Conservation (phyloP, 169 alveolate species). For the Cystoisospora suis region DNA sequence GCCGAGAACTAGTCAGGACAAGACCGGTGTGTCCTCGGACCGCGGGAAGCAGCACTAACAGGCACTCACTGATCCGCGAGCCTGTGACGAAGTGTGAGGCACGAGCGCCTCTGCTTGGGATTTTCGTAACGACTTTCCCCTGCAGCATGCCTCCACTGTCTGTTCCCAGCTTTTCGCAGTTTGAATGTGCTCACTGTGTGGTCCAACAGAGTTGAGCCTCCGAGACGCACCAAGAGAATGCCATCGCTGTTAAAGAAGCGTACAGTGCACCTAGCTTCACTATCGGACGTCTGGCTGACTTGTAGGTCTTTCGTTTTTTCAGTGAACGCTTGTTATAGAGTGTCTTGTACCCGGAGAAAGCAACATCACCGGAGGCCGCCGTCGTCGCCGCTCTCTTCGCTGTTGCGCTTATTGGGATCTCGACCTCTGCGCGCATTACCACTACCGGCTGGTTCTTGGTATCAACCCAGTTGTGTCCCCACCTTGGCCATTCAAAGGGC, state of each 20-base stretch:
- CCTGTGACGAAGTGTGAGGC: too few species aligned
- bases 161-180: too few species aligned
- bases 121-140: constrained; percentile 43
- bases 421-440: too few species aligned
- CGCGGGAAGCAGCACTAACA: too few species aligned
- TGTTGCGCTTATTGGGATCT: neutral
- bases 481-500: too few species aligned
- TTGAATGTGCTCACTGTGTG: constrained; percentile 15
- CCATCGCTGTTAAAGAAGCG: constrained; percentile 30
- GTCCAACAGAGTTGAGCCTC: neutral
- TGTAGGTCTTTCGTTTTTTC: constrained; percentile 44
- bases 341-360: constrained; percentile 6
- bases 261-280: too few species aligned
- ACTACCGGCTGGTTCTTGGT: too few species aligned
- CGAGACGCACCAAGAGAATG: neutral
- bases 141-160: too few species aligned
- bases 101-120: too few species aligned
- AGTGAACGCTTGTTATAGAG: constrained; percentile 47
- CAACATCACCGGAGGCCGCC: neutral
- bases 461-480: too few species aligned
- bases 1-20: constrained; percentile 51
- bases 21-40: too few species aligned
- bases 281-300: neutral
- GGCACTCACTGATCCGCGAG: too few species aligned
- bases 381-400: neutral